Percentiles rank a stretch among this genome's conserved stretches.
Conservation (phyloP, 108 stramenopile genomes). For the Cyclotella atomus region DNA sequence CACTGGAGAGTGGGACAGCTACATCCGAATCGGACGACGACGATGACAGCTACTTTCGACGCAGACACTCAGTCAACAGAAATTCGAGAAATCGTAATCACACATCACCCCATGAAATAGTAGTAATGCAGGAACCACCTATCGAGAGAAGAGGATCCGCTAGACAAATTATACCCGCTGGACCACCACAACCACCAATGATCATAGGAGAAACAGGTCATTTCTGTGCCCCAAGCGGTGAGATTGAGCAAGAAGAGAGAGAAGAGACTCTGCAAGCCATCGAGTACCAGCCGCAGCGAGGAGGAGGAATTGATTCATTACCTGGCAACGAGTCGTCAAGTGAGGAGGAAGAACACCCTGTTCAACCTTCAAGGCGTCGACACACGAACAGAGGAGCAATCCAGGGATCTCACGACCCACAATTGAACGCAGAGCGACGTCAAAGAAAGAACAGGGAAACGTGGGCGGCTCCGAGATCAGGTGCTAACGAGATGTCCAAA, state of each 20-base stretch:
- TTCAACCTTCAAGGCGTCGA: neutral
- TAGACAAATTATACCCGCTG: neutral
- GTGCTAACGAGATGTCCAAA: constrained; percentile 5
- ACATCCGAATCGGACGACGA: constrained; percentile 7
- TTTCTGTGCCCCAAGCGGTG: neutral
- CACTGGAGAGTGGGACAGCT: neutral
- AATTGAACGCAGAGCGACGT: neutral
- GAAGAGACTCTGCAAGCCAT: neutral
- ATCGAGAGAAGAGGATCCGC: neutral
- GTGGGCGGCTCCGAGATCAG: no score
- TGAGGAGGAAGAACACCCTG: neutral
- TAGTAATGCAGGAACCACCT: neutral
- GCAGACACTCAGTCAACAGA: neutral
- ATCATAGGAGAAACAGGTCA: neutral
- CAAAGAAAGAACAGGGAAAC: neutral
- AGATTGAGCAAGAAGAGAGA: neutral
- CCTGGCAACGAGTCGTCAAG: neutral
- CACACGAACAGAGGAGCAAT: neutral
- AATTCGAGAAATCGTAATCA: neutral
- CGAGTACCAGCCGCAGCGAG: neutral
- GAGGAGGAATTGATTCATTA: neutral
- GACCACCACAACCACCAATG: neutral
- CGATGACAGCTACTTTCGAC: neutral
- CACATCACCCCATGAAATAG: neutral
- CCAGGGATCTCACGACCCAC: neutral